phyloP scores from a whole-genome alignment of 2,329 filamentous ascomycete genomes.

The Triangularia setosa region DNA sequence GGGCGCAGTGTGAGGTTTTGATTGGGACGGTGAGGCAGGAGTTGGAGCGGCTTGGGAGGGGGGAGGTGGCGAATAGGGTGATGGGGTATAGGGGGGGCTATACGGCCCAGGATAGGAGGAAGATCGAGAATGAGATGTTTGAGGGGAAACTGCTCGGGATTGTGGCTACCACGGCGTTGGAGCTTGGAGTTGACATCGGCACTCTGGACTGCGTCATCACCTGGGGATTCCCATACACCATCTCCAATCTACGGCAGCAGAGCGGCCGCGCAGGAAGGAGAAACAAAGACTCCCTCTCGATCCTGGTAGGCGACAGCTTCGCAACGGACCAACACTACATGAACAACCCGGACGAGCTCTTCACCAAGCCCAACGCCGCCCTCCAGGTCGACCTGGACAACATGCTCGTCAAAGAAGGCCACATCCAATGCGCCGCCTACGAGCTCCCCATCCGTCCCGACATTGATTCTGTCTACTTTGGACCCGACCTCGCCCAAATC shows the following conservation, averaged over 20 bases:
- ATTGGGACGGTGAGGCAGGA: conserved; percentile 77
- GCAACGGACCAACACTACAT: conserved; percentile 95
- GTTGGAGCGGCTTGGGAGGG: conserved; percentile 65
- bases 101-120: conserved; percentile 80
- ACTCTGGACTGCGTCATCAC: conserved; percentile 90
- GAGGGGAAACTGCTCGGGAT: conserved; percentile 90
- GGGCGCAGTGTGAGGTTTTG: conserved; percentile 83
- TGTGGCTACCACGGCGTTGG: conserved; percentile 86
- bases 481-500: conserved; percentile 65
- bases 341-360: conserved; percentile 90
- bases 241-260: conserved; percentile 90
- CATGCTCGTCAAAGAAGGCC: conserved; percentile 85
- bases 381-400: conserved; percentile 90
- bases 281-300: conserved; percentile 88
- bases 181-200: conserved; percentile 93
- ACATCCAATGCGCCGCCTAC: conserved; percentile 90
- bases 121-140: conserved; percentile 95
- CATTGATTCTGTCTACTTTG: conserved; percentile 76
- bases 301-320: conserved; percentile 85
- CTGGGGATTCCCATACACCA: conserved; percentile 91
- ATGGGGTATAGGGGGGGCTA: conserved; percentile 97
- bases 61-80: conserved; percentile 72
- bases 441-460: conserved; percentile 87
- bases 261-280: conserved; percentile 87
- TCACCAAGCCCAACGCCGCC: conserved; percentile 84